phyloP scores from a whole-genome alignment of 164 flowering plant genomes.

The Magnolia sinica region DNA sequence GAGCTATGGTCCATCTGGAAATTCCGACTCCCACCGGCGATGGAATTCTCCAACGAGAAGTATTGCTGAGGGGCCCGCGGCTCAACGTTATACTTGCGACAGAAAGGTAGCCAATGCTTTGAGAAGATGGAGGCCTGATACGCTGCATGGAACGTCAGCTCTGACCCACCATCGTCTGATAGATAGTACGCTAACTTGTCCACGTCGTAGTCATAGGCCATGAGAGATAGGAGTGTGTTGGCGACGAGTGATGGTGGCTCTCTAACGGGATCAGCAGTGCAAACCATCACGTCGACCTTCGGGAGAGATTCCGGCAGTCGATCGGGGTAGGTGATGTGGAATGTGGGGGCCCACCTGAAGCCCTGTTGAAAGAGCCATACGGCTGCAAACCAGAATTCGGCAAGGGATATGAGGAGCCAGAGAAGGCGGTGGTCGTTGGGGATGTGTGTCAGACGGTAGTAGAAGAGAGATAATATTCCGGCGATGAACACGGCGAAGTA shows the following conservation, averaged over 20 bases:
- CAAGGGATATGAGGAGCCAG: constrained; percentile 20
- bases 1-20: constrained; percentile 16
- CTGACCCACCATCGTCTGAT: constrained; percentile 32
- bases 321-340: constrained; percentile 19
- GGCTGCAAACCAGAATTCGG: constrained; percentile 27
- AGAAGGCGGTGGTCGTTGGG: constrained; percentile 6
- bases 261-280: constrained; percentile 30
- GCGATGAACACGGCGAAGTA: constrained; percentile 18
- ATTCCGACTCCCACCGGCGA: background rate
- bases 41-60: constrained; percentile 12
- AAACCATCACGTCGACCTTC: constrained; percentile 22
- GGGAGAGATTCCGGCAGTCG: constrained; percentile 19
- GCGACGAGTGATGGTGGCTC: constrained; percentile 29
- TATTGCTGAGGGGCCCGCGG: constrained; percentile 18
- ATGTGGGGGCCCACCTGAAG: constrained; percentile 34
- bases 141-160: constrained; percentile 27
- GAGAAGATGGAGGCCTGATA: constrained; percentile 23
- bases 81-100: constrained; percentile 25
- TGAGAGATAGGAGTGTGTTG: constrained; percentile 25
- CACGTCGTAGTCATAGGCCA: constrained; percentile 27
- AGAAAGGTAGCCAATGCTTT: constrained; percentile 26
- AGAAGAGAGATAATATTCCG: constrained; percentile 22
- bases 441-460: constrained; percentile 24
- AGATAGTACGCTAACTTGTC: constrained; percentile 24
- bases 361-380: constrained; percentile 30